These are phyloP conservation scores for Colletotrichum sp. DNA, from an alignment of 2,329 filamentous ascomycete genomes.

Conservation along the genomic window DNA sequence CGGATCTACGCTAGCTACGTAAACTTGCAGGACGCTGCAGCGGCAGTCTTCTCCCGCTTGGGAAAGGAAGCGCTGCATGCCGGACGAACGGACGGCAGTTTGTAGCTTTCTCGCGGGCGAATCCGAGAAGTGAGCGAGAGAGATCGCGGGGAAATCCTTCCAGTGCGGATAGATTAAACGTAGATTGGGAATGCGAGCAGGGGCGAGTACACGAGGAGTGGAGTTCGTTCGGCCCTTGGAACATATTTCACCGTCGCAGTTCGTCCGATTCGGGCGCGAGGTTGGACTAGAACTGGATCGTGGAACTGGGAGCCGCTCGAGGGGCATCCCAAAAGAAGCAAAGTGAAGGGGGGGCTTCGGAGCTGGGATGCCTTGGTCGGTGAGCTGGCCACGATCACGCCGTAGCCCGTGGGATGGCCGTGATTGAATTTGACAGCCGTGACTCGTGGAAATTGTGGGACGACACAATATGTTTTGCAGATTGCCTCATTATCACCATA, in stretches of 20 bases:
- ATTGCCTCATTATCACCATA: conserved; percentile 3
- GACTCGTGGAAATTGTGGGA: neutral
- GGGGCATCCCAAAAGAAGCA: neutral
- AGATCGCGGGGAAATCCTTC: neutral
- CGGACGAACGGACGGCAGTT: conserved; percentile 10
- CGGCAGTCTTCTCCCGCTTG: neutral
- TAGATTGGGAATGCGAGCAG: neutral
- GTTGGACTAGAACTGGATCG: neutral
- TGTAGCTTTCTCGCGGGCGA: neutral
- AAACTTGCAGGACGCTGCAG: neutral
- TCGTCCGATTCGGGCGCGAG: neutral
- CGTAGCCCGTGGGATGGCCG: neutral
- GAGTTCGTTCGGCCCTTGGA: neutral
- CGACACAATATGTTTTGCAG: neutral
- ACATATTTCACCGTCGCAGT: neutral
- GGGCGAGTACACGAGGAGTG: neutral
- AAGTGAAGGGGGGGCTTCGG: neutral
- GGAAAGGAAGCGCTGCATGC: neutral
- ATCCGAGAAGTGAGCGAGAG: neutral
- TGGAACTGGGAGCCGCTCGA: neutral
- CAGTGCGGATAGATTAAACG: neutral
- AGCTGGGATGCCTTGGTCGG: neutral
- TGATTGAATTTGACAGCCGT: neutral
- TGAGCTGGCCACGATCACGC: neutral
- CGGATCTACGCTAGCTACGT: neutral